Percentiles rank a stretch among this genome's conserved stretches.
phyloP scores from a whole-genome alignment of 805 yeast genomes.

The Monosporozyma unispora region DNA sequence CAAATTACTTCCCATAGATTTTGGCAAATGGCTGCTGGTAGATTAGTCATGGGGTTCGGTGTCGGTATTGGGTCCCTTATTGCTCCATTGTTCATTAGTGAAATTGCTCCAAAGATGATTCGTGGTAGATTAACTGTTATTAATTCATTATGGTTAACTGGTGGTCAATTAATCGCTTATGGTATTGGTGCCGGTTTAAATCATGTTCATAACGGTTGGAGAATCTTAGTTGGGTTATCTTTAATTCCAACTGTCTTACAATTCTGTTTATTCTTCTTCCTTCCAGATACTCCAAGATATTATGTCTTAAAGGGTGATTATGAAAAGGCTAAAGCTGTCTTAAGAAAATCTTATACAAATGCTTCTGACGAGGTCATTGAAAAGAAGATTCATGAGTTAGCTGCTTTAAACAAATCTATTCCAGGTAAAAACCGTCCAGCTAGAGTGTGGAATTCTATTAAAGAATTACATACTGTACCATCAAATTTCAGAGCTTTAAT shows the following conservation, averaged over 20 bases:
- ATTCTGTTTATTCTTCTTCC: constrained; percentile 63
- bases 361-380: constrained; percentile 58
- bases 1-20: constrained; percentile 75
- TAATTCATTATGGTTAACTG: constrained; percentile 83
- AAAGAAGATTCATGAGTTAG: constrained; percentile 58
- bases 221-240: constrained; percentile 82
- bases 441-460: constrained; percentile 52
- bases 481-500: constrained; percentile 84
- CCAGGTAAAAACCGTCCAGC: constrained; percentile 40
- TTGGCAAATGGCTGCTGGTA: constrained; percentile 88
- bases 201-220: constrained; percentile 77
- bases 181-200: constrained; percentile 85
- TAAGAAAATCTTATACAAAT: constrained; percentile 51
- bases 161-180: constrained; percentile 92
- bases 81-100: constrained; percentile 89
- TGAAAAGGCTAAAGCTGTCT: constrained; percentile 59
- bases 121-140: constrained; percentile 87
- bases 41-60: constrained; percentile 92
- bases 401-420: constrained; percentile 36
- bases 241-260: constrained; percentile 81
- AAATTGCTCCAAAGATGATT: constrained; percentile 84
- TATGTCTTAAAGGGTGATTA: constrained; percentile 62
- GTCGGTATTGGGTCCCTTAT: constrained; percentile 91
- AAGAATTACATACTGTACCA: constrained; percentile 54
- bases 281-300: constrained; percentile 94